Base-by-base conservation (phyloP, 2,329 filamentous ascomycete species). In the Diplodia sapinea region DNA sequence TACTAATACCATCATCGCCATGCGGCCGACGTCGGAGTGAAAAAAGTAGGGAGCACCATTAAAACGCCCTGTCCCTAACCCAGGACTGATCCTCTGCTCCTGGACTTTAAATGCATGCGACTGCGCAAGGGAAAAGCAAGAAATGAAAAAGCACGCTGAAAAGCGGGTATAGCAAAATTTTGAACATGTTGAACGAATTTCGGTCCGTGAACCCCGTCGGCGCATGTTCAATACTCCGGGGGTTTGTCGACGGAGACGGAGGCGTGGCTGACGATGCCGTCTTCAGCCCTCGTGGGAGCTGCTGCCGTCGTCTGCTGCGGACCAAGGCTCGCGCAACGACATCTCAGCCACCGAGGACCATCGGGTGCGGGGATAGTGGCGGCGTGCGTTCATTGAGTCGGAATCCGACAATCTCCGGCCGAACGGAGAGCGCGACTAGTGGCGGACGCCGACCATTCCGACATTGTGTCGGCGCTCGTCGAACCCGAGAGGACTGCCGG, bases 91-190 rank as follows among this genome's bases (percentile, higher is more conserved):
- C 38, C 55, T 59, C 43, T 59, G 52, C 52, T 66, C 64, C 64
- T 66, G 38, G 52, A 51, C n/a, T 66, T 59, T 56, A 57, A 33
- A 66, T 66, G 64, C 64, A 66, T 66, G 64, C 52, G 52, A 38
- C 47, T 61, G 65, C 47, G 31, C 31, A 17, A 54, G 47, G 31
- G 33, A 33, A 54, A 43, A 54, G 40, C 26, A 36, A 31, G 55
- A 56, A 12, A n/a, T 26, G 36, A 65, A 31, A 55, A 47, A 49
- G 62, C 49, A 67, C 65, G 65, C 65, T 67, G 47, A 67, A 51
- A 67, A 67, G 56, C 65, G 65, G 65, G 65, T 67, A 67, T 67
- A 67, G 55, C 55, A 61, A 67, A 67, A 67, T 61, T 67, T 47
- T 50, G 55, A 57, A 56, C 54, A 67, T 47, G 52, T 40, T 47